Base-by-base conservation (phyloP, 345 rosid species). In the Camelina sativa region DNA sequence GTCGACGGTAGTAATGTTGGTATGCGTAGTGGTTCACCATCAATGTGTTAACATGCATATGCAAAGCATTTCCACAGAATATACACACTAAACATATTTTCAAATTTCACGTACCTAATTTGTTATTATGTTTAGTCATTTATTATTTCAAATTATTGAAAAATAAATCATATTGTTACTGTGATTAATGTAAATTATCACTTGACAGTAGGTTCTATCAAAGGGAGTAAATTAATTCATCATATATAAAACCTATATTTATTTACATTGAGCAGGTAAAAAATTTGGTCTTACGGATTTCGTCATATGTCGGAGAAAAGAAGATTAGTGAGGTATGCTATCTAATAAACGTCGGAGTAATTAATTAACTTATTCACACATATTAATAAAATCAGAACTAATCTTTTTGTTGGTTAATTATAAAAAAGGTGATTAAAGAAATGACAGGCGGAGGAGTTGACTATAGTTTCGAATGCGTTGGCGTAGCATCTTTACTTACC, bases 381-480 rank as follows among this genome's bases (percentile, higher is more conserved):
- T 1, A 60, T 12, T 57, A 57, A 28, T 28, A 28, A 28, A 28
- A 28, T 0, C 30, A 28, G 30, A 28, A 28, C 30, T 28, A 28
- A 28, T 28, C 30, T 28, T 10, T 38, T 38, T 9, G 11, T 38
- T 38, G 41, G 41, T 9, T 38, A 9, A 28, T 28, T 9, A 38
- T 38, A 10, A 10, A 38, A 38, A 38, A 38, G 41, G 41, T 38
- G 12, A 83, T 87, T 12, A 84, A 69, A 71, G 86, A 86, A 71
- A 82, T 84, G 76, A 85, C 96, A 17, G 81, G 74, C 12, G 89
- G 86, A 20, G 97, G 93, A 35, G 93, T 85, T 8, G 96, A 91
- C 73, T 91, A 84, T 25, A 84, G 89, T 85, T 91, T 91, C 17
- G 96, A 88, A 72, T 89, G 95, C 67, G 74, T 89, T 65, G 94